Percentiles rank a stretch among this genome's conserved stretches.
phyloP scores from a whole-genome alignment of 768 basidiomycete genomes.

The Sarcodon sp. region DNA sequence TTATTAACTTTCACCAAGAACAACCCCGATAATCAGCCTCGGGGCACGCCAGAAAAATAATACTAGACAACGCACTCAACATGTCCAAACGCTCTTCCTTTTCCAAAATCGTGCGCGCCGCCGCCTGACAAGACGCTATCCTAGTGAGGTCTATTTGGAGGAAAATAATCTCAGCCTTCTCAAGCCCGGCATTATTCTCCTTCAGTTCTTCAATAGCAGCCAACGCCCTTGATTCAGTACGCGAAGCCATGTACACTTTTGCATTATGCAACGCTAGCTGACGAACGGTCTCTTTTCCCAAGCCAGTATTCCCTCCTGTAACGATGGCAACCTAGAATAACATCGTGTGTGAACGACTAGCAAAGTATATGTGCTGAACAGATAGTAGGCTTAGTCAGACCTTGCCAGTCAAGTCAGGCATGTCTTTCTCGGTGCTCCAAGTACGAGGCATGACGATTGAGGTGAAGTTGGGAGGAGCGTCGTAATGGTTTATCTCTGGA shows the following conservation, averaged over 20 bases:
- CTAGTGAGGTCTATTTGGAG: conserved; percentile 30
- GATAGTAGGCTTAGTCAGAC: no score
- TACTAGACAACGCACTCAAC: no score
- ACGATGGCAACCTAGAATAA: conserved; percentile 17
- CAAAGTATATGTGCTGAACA: no score
- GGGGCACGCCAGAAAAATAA: conserved; percentile 2
- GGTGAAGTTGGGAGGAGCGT: no score
- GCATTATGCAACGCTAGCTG: conserved; percentile 13
- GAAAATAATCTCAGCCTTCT: conserved; percentile 22
- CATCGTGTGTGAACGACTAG: no score
- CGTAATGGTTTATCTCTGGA: no score
- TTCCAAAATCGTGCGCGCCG: conserved; percentile 25
- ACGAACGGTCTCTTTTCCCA: conserved; percentile 1
- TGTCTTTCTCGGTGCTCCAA: conserved; percentile 14
- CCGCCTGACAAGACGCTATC: conserved; percentile 21
- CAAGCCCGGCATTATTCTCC: conserved; percentile 10
- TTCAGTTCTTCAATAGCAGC: conserved; percentile 10
- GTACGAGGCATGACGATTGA: no score
- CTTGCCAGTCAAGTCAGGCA: conserved; percentile 29
- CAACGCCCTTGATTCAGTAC: conserved; percentile 7
- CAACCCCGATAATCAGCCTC: conserved; percentile 4
- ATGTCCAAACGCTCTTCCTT: conserved; percentile 37
- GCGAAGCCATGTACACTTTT: conserved; percentile 16
- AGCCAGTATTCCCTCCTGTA: conserved; percentile 19
- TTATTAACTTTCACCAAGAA: conserved; percentile 14